These are phyloP conservation scores for Borovskyia barvae DNA, from an alignment of 208 protist species.

Conservation along the genomic window DNA sequence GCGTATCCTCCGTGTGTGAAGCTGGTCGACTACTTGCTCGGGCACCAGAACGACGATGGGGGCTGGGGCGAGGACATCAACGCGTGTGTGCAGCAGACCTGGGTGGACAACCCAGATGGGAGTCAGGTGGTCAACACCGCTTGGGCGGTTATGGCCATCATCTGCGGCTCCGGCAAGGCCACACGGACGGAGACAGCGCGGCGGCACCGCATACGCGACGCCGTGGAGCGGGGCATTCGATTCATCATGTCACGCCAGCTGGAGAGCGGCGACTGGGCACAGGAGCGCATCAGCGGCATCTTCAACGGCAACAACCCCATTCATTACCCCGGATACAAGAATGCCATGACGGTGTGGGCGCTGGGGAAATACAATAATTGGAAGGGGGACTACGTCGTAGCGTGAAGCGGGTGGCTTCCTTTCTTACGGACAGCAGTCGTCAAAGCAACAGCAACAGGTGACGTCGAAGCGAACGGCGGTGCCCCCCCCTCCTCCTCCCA, in stretches of 20 bases:
- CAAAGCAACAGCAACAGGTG: no score
- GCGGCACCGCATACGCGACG: conserved; percentile 30
- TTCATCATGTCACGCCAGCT: conserved; percentile 89
- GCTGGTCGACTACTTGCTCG: conserved; percentile 90
- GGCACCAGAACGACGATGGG: conserved; percentile 92
- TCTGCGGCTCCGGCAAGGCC: conserved; percentile 54
- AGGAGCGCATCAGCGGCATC: conserved; percentile 95
- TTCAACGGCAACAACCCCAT: conserved; percentile 99
- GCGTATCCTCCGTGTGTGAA: conserved; percentile 71
- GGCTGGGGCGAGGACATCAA: conserved; percentile 96
- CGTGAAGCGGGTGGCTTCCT: no score
- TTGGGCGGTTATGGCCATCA: conserved; percentile 95
- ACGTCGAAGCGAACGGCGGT: no score
- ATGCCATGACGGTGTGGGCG: conserved; percentile 97
- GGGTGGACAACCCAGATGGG: conserved; percentile 78
- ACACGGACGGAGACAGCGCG: conserved; percentile 21
- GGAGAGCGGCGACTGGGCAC: conserved; percentile 82
- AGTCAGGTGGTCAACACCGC: conserved; percentile 96
- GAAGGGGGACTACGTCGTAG: conserved; percentile 44
- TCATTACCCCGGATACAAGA: conserved; percentile 95
- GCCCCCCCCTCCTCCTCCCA: no score
- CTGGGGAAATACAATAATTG: conserved; percentile 88
- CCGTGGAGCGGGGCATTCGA: conserved; percentile 81
- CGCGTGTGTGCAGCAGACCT: conserved; percentile 86
- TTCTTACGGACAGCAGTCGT: no score